A percentile compares a stretch with the other conserved stretches of the same genome.
Evolutionary conservation across 202 grass and related monocot genomes (phyloP).

Genomic region (Bolboschoenoplectus hybrid): DNA sequence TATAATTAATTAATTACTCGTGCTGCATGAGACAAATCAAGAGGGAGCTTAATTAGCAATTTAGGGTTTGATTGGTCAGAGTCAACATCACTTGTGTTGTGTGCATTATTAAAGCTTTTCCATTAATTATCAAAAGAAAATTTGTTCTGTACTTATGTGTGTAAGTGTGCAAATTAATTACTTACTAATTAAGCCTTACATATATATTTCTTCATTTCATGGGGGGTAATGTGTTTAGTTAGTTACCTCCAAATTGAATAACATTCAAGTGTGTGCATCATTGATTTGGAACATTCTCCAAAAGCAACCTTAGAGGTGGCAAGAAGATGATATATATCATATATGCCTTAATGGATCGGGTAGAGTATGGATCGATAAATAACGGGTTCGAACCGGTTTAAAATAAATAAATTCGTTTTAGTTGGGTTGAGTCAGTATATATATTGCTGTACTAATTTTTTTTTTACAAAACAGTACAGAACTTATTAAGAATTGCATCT

Average conservation of each 20-base stretch:
- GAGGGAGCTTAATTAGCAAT: conserved; percentile 8
- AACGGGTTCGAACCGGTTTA: not conserved
- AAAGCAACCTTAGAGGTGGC: conserved; percentile 9
- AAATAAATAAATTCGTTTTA: not conserved
- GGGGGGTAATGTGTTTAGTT: conserved; percentile 34
- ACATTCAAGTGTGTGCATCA: conserved; percentile 22
- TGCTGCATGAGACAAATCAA: conserved; percentile 42
- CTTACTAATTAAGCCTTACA: not conserved
- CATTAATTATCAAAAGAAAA: conserved; percentile 2
- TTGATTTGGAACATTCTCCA: conserved; percentile 30
- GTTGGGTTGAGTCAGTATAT: not conserved
- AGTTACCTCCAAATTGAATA: conserved; percentile 36
- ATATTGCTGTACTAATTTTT: not conserved
- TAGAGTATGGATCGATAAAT: not conserved
- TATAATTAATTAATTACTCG: conserved; percentile 12
- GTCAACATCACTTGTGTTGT: conserved; percentile 39
- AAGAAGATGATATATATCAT: not conserved
- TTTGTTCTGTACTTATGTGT: conserved; percentile 9
- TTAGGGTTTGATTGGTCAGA: conserved; percentile 29
- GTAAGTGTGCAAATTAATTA: conserved; percentile 26
- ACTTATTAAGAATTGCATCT: not conserved
- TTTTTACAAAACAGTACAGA: not conserved
- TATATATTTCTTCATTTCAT: conserved; percentile 32
- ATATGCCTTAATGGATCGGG: not conserved
- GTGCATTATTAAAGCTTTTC: conserved; percentile 22